Evolutionary conservation across 139 green algal species (phyloP), one percentile per base, ranked within the genome.

Genomic region (Chlorella sp.): DNA sequence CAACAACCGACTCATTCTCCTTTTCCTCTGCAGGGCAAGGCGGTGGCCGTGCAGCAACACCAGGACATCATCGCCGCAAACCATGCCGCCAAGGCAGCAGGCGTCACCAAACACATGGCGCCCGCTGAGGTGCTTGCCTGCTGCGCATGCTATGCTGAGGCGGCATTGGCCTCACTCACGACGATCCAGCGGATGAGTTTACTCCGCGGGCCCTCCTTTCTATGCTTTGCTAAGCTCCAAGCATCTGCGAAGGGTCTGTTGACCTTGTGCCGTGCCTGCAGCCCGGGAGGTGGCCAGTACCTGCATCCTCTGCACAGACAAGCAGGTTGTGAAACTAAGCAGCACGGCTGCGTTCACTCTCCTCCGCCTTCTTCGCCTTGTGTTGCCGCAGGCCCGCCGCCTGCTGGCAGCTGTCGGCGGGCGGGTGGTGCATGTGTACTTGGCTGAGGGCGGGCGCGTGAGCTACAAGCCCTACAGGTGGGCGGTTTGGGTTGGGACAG

Each of bases 21-120:
- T 42, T 42, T 3, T 37, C 22, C 2, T 0, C 14, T 15, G 39
- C 84, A 88, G 84, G 84, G 84, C 84, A 88, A 81, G 84, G 39
- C 95, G 0, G 80, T 97, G 21, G 95, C 95, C 0, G 87, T 97
- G 11, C 94, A 95, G 86, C 95, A 97, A 87, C 93, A 96, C 79
- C 78, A 91, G 60, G 95, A 96, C 78, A 93, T 96, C 64, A 95
- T 96, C 77, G 89, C 91, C 0, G 94, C 92, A 19, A 94, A 94
- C 84, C 83, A 93, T 66, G 53, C 73, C 15, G 95, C 94, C 0
- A 87, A 93, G 12, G 86, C 86, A 0, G 91, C 92, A 2, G 94
- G 94, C 16, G 93, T 96, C 18, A 87, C 34, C 15, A 96, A 96
- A 91, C 94, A 96, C 90, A 95, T 95, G 92, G 12, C 34, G 0